Evolutionary conservation across 1,139 yeast genomes (phyloP), one percentile per base, ranked within the genome.

Genomic region (Wickerhamomyces sp.): DNA sequence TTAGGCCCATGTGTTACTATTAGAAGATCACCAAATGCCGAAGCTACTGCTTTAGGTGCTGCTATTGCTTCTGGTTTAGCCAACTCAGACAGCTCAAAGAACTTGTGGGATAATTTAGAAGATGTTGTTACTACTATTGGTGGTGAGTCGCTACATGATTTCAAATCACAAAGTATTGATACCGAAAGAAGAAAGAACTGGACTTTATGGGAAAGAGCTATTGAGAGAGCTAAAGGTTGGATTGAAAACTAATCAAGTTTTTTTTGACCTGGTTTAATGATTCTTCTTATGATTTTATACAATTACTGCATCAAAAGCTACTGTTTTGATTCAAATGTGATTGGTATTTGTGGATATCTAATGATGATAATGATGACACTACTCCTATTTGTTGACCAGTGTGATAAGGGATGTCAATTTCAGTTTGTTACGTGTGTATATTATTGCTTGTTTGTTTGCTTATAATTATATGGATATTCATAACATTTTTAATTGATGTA

Each of bases 31-130:
- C 74, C 78, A 24, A 85, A 84, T 61, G 69, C 88, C 27, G 97
- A 90, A 64, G 89, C 96, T 60, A 90, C 97, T 5, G 97, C 97
- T 1, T 72, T 90, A 47, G 97, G 97, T 21, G 96, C 96, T 12
- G 97, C 97, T 12, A 86, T 90, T 54, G 96, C 96, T 17, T 96
- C 97, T 3, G 96, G 96, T 12, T 68, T 89, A 54, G 81, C 90
- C 2, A 68, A 70, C 46, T 64, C 75, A 51, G 70, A 75, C 44
- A 54, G 56, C 4, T 77, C 67, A 36, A 68, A 73, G 28, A 78
- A 84, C 44, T 62, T 88, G 37, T 90, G 96, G 96, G 73, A 70
- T 46, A 76, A 79, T 52, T 67, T 88, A 44, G 83, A 78, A 44
- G 96, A 88, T 48, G 85, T 74, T 37, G 56, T 58, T 32, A 55